These are phyloP conservation scores for Botryotinia globosa DNA, from an alignment of 2,329 filamentous ascomycete species.

Conservation along the genomic window DNA sequence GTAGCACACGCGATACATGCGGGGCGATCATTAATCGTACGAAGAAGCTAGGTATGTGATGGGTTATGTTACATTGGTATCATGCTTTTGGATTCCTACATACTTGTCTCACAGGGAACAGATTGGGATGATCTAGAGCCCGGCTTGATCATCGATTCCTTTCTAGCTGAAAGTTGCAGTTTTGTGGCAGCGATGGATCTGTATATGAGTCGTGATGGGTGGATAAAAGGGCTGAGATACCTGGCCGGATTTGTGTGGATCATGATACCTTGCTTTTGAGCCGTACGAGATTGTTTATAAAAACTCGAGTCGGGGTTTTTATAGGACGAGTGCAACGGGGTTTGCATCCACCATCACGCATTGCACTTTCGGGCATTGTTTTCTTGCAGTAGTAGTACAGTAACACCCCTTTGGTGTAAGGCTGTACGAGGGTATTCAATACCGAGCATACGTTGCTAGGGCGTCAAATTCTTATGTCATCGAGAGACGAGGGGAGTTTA, in stretches of 20 bases:
- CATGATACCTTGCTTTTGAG: neutral
- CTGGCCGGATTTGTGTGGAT: neutral
- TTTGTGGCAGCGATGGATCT: neutral
- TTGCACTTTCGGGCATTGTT: neutral
- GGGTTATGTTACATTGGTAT: constrained; percentile 1
- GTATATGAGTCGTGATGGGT: neutral
- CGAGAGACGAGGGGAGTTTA: neutral
- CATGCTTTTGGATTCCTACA: neutral
- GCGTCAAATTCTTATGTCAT: neutral
- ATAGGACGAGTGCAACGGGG: neutral
- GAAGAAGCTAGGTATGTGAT: neutral
- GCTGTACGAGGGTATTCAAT: neutral
- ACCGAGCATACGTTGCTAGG: neutral
- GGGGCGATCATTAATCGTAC: neutral
- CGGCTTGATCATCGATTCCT: neutral
- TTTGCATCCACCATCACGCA: neutral
- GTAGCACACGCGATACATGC: neutral
- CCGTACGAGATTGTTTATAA: neutral
- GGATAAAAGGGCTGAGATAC: constrained; percentile 1
- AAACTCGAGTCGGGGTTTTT: neutral
- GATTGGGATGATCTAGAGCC: neutral
- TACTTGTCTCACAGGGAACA: neutral
- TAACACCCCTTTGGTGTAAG: neutral
- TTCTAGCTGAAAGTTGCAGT: neutral
- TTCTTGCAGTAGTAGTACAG: neutral